A percentile compares a stretch with the other conserved stretches of the same genome.
Conservation (phyloP, 1,284 basidiomycete genomes). For the Ustilago sp. region DNA sequence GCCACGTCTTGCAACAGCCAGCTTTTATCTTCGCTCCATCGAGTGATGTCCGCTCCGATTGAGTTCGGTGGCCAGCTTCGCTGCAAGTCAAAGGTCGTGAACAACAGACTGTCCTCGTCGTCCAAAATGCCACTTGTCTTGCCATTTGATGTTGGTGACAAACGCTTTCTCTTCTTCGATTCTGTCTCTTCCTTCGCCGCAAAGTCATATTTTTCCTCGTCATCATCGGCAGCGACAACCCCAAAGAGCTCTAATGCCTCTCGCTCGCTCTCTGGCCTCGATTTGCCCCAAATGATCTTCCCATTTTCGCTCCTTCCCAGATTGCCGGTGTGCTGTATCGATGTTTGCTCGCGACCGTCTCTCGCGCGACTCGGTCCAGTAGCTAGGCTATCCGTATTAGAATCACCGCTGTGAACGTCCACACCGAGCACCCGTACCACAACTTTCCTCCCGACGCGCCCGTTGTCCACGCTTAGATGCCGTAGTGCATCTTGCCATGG, state of each 20-base stretch:
- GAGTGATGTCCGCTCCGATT: constrained; percentile 52
- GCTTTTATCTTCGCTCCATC: constrained; percentile 66
- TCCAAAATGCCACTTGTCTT: constrained; percentile 1
- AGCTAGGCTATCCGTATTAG: constrained; percentile 24
- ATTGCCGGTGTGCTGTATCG: constrained; percentile 1
- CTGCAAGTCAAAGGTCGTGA: constrained; percentile 55
- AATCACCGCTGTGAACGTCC: constrained; percentile 19
- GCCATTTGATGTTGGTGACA: not conserved
- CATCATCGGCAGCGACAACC: constrained; percentile 13
- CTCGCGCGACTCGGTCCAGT: constrained; percentile 16
- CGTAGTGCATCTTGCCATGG: constrained; percentile 27
- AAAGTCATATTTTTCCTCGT: not conserved
- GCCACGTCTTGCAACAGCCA: constrained; percentile 58
- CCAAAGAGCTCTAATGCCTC: not conserved
- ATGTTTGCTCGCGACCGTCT: not conserved
- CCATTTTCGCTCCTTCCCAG: constrained; percentile 18
- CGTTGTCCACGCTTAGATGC: constrained; percentile 14
- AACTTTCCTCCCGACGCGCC: constrained; percentile 14
- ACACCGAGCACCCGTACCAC: constrained; percentile 37
- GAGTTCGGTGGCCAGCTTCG: constrained; percentile 62
- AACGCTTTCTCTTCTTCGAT: constrained; percentile 10
- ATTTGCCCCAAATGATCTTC: constrained; percentile 41
- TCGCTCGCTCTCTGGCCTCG: constrained; percentile 8
- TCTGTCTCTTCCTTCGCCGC: not conserved
- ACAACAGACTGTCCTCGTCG: constrained; percentile 28